Evolutionary conservation across 2,329 filamentous ascomycete genomes (phyloP).

Genomic region (Clarireedia homoeocarpa): DNA sequence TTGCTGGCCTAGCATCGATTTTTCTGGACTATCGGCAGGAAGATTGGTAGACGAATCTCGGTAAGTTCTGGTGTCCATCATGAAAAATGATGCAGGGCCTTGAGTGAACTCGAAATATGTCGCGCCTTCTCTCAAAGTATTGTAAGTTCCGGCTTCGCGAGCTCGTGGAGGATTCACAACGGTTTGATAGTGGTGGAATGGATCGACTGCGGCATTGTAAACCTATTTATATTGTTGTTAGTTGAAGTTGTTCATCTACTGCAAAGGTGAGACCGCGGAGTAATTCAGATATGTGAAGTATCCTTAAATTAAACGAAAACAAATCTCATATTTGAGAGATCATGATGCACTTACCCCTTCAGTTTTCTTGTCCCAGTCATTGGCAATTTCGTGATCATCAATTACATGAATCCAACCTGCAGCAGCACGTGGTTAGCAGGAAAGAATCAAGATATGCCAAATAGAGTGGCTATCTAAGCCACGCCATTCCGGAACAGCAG

Average conservation of each 20-base stretch:
- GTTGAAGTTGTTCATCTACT: no score
- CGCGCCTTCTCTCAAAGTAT: slow-evolving; percentile 40
- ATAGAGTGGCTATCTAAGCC: not conserved
- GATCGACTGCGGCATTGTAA: slow-evolving; percentile 36
- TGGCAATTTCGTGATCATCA: slow-evolving; percentile 93
- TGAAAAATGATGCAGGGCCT: slow-evolving; percentile 88
- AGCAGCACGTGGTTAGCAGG: not conserved
- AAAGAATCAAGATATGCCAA: not conserved
- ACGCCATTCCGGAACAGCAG: no score
- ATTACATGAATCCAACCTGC: slow-evolving; percentile 80
- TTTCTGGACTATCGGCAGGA: slow-evolving; percentile 53
- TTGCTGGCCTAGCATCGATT: slow-evolving; percentile 78
- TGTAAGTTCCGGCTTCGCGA: slow-evolving; percentile 38
- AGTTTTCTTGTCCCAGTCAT: slow-evolving; percentile 82
- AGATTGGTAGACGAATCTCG: slow-evolving; percentile 58
- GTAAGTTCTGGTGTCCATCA: slow-evolving; percentile 86
- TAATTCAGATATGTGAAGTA: not conserved
- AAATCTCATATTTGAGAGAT: not conserved
- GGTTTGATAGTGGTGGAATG: slow-evolving; percentile 81
- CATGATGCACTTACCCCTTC: slow-evolving; percentile 50
- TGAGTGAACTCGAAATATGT: slow-evolving; percentile 88
- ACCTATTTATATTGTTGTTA: not conserved
- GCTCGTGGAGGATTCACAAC: slow-evolving; percentile 72
- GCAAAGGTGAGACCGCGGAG: no score
- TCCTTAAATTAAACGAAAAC: not conserved